Evolutionary conservation across 2,329 filamentous ascomycete species (phyloP).

Genomic region (Pseudogymnoascus pannorum): DNA sequence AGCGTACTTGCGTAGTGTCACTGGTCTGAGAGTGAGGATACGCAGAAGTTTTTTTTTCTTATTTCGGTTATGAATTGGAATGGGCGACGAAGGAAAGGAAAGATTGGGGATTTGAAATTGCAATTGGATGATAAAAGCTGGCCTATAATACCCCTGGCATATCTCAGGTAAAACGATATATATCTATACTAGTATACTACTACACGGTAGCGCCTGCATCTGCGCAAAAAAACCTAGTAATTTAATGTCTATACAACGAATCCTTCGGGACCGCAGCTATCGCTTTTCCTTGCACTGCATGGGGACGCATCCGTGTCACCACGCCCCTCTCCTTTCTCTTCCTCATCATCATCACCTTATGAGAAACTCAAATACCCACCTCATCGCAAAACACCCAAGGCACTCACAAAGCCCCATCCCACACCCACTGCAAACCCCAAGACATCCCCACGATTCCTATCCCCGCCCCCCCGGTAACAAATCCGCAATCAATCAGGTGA

Average conservation of each 20-base stretch:
- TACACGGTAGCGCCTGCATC: neutral
- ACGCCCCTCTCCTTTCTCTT: neutral
- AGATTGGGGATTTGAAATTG: conserved; percentile 97
- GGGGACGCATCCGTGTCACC: neutral
- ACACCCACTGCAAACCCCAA: no score
- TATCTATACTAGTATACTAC: neutral
- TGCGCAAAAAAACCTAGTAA: neutral
- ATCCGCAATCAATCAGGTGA: no score
- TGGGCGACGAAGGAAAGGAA: conserved; percentile 51
- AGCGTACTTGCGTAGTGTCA: neutral
- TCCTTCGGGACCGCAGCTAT: neutral
- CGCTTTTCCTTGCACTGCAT: neutral
- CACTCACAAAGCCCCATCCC: no score
- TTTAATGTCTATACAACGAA: neutral
- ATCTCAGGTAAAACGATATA: neutral
- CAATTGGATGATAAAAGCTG: conserved; percentile 57
- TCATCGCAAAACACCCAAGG: no score
- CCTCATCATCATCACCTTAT: neutral
- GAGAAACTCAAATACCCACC: no score
- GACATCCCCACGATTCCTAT: no score
- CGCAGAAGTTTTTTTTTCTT: neutral
- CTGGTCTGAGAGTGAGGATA: neutral
- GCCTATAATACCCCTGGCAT: neutral
- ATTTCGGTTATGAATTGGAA: neutral
- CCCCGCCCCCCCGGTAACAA: no score